phyloP scores from a whole-genome alignment of 176 grass and related monocot genomes.

The Aechmea fasciata region DNA sequence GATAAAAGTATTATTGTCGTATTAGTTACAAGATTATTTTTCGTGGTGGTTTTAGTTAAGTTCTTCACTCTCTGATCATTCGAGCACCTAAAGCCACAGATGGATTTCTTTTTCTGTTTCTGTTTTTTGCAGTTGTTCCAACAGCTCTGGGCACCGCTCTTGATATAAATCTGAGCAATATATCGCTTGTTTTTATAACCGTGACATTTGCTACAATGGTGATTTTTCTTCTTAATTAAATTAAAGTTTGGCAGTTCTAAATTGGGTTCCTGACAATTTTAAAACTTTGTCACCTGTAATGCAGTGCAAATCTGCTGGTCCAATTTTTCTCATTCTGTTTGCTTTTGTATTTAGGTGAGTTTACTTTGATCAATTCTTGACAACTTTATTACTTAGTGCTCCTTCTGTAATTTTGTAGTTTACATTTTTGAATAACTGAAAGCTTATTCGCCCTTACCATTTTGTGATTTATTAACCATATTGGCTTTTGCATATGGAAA shows the following conservation, averaged over 20 bases:
- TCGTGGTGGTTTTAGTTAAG: too few species aligned
- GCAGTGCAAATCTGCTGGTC: constrained; percentile 95
- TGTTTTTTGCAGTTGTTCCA: constrained; percentile 65
- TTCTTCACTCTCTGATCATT: too few species aligned
- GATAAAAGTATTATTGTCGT: too few species aligned
- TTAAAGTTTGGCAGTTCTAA: constrained; percentile 10
- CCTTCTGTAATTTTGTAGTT: background rate
- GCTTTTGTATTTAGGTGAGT: constrained; percentile 92
- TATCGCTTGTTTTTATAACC: constrained; percentile 93
- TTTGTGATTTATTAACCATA: too few species aligned
- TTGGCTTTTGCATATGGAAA: too few species aligned
- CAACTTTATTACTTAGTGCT: constrained; percentile 6
- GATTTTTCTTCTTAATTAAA: constrained; percentile 26
- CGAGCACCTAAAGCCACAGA: too few species aligned
- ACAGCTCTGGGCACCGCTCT: constrained; percentile 88
- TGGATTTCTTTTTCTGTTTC: too few species aligned
- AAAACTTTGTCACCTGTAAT: constrained; percentile 22
- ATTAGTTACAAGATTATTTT: too few species aligned
- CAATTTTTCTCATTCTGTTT: constrained; percentile 92
- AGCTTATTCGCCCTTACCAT: too few species aligned
- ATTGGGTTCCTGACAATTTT: constrained; percentile 15
- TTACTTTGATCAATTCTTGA: background rate
- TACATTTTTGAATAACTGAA: too few species aligned
- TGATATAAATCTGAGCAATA: constrained; percentile 94
- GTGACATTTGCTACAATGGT: constrained; percentile 99